These are phyloP conservation scores for Entonaema liquescens DNA, from an alignment of 495 filamentous ascomycete species.

Conservation along the genomic window DNA sequence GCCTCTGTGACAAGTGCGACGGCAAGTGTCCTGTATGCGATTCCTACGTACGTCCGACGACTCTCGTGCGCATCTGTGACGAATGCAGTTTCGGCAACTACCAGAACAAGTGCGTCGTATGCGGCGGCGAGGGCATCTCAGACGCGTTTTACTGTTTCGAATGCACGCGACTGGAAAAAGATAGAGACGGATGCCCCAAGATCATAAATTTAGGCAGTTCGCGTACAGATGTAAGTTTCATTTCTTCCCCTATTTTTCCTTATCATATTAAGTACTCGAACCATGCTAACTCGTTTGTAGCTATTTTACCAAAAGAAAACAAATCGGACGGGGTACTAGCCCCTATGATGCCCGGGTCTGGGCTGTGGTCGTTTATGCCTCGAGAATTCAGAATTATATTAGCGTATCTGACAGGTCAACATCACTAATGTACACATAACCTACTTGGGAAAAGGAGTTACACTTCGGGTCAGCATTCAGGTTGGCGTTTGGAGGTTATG, in stretches of 20 bases:
- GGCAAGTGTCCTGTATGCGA: constrained; percentile 99
- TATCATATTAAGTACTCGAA: neutral
- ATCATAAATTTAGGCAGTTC: constrained; percentile 98
- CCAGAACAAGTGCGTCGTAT: constrained; percentile 99
- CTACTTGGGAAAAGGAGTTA: neutral
- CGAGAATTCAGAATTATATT: constrained; percentile 5
- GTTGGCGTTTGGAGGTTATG: constrained; percentile 41
- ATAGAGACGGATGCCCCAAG: constrained; percentile 97
- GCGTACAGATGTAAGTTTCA: constrained; percentile 83
- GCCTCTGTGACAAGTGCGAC: constrained; percentile 99
- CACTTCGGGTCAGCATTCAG: constrained; percentile 34
- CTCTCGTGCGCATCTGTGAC: constrained; percentile 97
- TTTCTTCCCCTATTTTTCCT: neutral
- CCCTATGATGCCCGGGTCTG: constrained; percentile 52
- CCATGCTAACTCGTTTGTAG: constrained; percentile 47
- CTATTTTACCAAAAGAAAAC: constrained; percentile 65
- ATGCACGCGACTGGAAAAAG: constrained; percentile 96
- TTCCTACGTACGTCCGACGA: constrained; percentile 97
- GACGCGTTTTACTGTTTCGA: constrained; percentile 99
- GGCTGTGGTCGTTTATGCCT: constrained; percentile 29
- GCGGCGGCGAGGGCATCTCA: constrained; percentile 97
- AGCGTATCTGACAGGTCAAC: neutral
- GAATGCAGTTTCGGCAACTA: constrained; percentile 99
- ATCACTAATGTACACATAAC: constrained; percentile 6
- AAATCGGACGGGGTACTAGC: constrained; percentile 59